These are phyloP conservation scores for Sphagnum magellanicum DNA, from an alignment of 228 moss, liverwort and hornwort species.

Conservation along the genomic window DNA sequence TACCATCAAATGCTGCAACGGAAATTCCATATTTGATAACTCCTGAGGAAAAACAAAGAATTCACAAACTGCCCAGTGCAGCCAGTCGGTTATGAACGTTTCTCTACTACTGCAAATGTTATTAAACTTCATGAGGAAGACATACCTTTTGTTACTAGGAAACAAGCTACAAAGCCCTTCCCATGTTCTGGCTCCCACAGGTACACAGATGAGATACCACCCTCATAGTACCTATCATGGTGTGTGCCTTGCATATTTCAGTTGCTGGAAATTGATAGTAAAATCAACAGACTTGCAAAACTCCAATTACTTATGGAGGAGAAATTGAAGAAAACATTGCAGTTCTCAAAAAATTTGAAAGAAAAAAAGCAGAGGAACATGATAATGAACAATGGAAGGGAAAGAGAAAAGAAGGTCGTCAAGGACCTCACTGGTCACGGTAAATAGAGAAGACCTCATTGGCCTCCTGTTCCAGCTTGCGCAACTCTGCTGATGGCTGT, in stretches of 20 bases:
- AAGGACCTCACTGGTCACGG: slow-evolving; percentile 70
- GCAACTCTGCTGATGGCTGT: slow-evolving; percentile 68
- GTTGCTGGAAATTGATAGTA: too few species aligned
- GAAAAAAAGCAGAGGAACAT: not conserved
- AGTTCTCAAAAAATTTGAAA: too few species aligned
- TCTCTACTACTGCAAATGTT: too few species aligned
- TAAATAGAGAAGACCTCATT: slow-evolving; percentile 42
- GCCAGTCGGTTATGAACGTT: too few species aligned
- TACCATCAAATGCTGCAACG: not conserved
- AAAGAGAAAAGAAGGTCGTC: slow-evolving; percentile 32
- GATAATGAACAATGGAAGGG: not conserved
- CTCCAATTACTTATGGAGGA: too few species aligned
- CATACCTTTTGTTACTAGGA: slow-evolving; percentile 83
- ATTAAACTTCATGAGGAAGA: not conserved
- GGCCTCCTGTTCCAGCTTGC: slow-evolving; percentile 78
- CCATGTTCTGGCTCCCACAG: slow-evolving; percentile 93
- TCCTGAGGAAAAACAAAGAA: not conserved
- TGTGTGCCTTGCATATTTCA: not conserved
- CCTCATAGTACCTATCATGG: slow-evolving; percentile 76
- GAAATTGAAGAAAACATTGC: too few species aligned
- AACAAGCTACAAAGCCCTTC: slow-evolving; percentile 77
- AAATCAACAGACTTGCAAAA: too few species aligned
- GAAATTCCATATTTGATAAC: not conserved
- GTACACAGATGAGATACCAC: slow-evolving; percentile 94
- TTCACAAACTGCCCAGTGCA: too few species aligned